Evolutionary conservation across 768 basidiomycete species (phyloP).

Genomic region (Lentinula guzmanii): DNA sequence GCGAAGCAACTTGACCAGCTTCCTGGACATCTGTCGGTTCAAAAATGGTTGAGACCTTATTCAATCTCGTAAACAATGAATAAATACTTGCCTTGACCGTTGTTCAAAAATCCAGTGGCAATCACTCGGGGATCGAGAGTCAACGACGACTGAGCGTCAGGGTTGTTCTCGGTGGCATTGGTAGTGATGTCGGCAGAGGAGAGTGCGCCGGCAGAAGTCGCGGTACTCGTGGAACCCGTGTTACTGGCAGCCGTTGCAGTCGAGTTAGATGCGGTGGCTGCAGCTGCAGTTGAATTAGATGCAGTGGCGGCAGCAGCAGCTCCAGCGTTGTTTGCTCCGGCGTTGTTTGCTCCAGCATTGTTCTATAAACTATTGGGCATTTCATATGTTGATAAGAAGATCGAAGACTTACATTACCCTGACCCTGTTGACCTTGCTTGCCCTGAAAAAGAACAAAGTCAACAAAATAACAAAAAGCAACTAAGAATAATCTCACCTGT

Average conservation of each 20-base stretch:
- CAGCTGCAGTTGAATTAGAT: neutral
- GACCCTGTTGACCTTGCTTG: neutral
- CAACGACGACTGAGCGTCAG: slow-evolving; percentile 1
- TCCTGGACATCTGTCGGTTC: neutral
- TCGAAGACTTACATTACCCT: neutral
- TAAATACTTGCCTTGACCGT: slow-evolving; percentile 33
- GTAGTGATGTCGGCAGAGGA: neutral
- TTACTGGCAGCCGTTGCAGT: neutral
- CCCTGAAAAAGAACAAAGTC: slow-evolving; percentile 8
- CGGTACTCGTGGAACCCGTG: neutral
- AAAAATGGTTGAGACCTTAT: neutral
- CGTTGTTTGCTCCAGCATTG: neutral
- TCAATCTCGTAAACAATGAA: neutral
- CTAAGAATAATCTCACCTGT: neutral
- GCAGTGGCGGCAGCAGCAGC: slow-evolving; percentile 1
- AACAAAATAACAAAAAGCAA: neutral
- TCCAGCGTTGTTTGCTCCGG: neutral
- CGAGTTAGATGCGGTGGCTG: neutral
- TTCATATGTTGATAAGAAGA: neutral
- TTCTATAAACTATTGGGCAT: neutral
- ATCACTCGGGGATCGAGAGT: slow-evolving; percentile 47
- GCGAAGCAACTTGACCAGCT: slow-evolving; percentile 42
- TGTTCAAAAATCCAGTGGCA: slow-evolving; percentile 41
- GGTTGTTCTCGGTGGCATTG: slow-evolving; percentile 2
- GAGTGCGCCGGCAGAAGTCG: neutral